A percentile compares a stretch with the other conserved stretches of the same genome.
These are phyloP conservation scores for Agrocybe chaxingu DNA, from an alignment of 768 basidiomycete species.

Conservation along the genomic window DNA sequence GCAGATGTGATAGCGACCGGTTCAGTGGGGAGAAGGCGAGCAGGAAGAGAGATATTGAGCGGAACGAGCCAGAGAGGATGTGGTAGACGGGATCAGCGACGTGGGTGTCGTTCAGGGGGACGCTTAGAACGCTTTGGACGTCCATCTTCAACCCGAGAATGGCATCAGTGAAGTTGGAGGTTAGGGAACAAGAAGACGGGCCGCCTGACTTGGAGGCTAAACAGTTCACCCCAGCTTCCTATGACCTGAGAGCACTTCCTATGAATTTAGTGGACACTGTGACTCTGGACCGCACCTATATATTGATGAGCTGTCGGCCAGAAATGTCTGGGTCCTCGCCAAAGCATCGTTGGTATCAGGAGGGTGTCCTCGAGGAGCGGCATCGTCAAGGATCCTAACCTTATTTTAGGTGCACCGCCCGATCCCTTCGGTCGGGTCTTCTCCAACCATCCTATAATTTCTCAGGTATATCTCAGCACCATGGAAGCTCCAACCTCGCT, in stretches of 20 bases:
- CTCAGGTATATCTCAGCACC: conserved; percentile 9
- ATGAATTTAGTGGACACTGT: too few species aligned
- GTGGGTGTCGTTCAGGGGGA: conserved; percentile 4
- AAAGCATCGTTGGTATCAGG: too few species aligned
- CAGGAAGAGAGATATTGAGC: conserved; percentile 47
- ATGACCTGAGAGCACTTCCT: too few species aligned
- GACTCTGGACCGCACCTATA: too few species aligned
- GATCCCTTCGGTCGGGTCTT: conserved; percentile 21
- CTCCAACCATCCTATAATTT: conserved; percentile 3
- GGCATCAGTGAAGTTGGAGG: too few species aligned
- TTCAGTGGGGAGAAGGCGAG: conserved; percentile 44
- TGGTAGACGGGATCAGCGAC: conserved; percentile 17
- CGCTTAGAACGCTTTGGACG: conserved; percentile 6
- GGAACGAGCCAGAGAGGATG: conserved; percentile 48
- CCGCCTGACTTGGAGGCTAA: neutral
- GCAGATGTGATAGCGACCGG: conserved; percentile 35
- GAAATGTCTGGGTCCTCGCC: too few species aligned
- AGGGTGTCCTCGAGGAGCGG: neutral
- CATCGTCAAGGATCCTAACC: neutral
- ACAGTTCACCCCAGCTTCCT: too few species aligned
- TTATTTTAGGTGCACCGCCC: conserved; percentile 4
- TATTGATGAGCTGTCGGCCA: too few species aligned
- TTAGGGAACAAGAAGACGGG: too few species aligned
- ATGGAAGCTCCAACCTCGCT: neutral
- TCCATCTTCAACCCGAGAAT: conserved; percentile 3